Percentiles rank a stretch among this genome's conserved stretches.
Evolutionary conservation across 805 yeast species (phyloP).

Genomic region (Schwanniomyces sp.): DNA sequence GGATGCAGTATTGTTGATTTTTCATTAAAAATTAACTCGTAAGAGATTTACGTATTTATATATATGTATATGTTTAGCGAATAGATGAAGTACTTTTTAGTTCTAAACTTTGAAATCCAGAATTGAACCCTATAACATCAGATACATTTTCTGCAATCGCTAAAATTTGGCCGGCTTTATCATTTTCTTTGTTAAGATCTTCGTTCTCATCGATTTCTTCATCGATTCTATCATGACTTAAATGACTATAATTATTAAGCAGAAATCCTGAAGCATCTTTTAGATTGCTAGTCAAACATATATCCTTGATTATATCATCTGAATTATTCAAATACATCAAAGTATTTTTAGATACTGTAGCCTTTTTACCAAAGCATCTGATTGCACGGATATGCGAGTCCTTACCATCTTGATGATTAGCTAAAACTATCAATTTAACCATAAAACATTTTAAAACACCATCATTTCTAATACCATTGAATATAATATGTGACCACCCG

Average conservation of each 20-base stretch:
- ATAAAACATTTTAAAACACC: constrained; percentile 66
- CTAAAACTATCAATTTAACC: constrained; percentile 58
- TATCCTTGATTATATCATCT: constrained; percentile 19
- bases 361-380: constrained; percentile 49
- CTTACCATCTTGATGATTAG: constrained; percentile 94
- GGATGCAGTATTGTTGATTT: constrained; percentile 84
- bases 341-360: constrained; percentile 11
- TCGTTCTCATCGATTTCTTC: constrained; percentile 10
- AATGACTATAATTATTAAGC: constrained; percentile 17
- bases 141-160: constrained; percentile 29
- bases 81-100: constrained; percentile 39
- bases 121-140: constrained; percentile 41
- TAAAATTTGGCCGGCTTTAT: constrained; percentile 7
- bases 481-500: constrained; percentile 75
- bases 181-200: constrained; percentile 23
- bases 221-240: constrained; percentile 5
- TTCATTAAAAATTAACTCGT: constrained; percentile 63
- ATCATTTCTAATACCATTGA: constrained; percentile 54
- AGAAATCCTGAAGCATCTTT: constrained; percentile 27
- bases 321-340: neutral
- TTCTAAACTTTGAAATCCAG: constrained; percentile 41
- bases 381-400: constrained; percentile 87
- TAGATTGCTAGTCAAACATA: constrained; percentile 25
- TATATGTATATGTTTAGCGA: constrained; percentile 15
- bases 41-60: constrained; percentile 1